These are phyloP conservation scores for Globisporangium cederbergense DNA, from an alignment of 352 stramenopile species.

Conservation along the genomic window DNA sequence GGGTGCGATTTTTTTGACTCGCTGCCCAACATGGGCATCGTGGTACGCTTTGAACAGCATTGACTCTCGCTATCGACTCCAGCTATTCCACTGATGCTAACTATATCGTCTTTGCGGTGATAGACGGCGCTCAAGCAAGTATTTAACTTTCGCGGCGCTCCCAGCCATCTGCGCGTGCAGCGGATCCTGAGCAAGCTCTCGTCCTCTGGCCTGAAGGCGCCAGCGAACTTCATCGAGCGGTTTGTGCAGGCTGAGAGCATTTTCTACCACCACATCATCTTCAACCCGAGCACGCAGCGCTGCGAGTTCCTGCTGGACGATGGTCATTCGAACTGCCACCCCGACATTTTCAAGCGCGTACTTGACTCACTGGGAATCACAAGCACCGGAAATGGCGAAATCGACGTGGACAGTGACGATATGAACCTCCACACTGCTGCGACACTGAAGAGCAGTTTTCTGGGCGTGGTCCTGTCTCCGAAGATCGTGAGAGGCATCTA, in stretches of 20 bases:
- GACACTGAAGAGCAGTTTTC: slow-evolving; percentile 35
- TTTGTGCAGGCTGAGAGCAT: slow-evolving; percentile 65
- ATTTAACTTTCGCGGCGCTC: slow-evolving; percentile 65
- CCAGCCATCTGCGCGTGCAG: slow-evolving; percentile 48
- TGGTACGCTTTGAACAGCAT: slow-evolving; percentile 32
- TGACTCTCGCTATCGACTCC: neutral
- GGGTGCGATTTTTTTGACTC: slow-evolving; percentile 79
- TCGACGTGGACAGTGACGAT: neutral
- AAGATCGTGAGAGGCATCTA: slow-evolving; percentile 47
- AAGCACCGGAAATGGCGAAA: slow-evolving; percentile 9
- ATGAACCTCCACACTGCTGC: slow-evolving; percentile 30
- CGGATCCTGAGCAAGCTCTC: slow-evolving; percentile 63
- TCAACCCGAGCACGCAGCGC: slow-evolving; percentile 38
- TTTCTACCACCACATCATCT: slow-evolving; percentile 81
- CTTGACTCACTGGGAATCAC: slow-evolving; percentile 33
- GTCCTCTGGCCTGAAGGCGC: slow-evolving; percentile 39
- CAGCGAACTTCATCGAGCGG: slow-evolving; percentile 43
- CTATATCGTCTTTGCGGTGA: neutral
- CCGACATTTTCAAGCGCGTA: slow-evolving; percentile 43
- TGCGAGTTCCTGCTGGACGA: slow-evolving; percentile 59
- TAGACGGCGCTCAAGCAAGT: slow-evolving; percentile 76
- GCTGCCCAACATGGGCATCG: slow-evolving; percentile 69
- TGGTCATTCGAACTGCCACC: slow-evolving; percentile 41
- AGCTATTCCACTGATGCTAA: neutral
- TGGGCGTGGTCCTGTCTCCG: slow-evolving; percentile 32